phyloP scores from a whole-genome alignment of 1,284 basidiomycete species.

The Fistulinella cinereoalba region DNA sequence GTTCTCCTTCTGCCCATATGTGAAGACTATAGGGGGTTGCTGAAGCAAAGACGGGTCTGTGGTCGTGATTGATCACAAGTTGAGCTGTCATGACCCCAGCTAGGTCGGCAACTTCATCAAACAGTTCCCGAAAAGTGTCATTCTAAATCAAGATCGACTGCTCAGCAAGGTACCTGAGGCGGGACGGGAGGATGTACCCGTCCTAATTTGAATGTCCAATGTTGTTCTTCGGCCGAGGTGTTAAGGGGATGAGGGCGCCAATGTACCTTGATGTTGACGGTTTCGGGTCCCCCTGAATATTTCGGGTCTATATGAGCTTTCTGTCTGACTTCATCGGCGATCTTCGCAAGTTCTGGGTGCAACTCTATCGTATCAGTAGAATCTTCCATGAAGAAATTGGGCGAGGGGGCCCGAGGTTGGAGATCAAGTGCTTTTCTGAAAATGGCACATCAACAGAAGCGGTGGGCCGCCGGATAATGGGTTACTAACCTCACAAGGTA shows the following conservation, averaged over 20 bases:
- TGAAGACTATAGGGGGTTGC: conserved; percentile 62
- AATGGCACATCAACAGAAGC: conserved; percentile 13
- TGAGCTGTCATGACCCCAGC: conserved; percentile 46
- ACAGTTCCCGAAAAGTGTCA: conserved; percentile 58
- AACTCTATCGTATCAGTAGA: conserved; percentile 48
- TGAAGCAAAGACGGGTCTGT: conserved; percentile 61
- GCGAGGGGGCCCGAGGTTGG: conserved; percentile 43
- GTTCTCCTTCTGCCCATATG: conserved; percentile 62
- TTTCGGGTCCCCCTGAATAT: conserved; percentile 38
- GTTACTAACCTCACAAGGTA: conserved; percentile 53
- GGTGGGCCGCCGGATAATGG: background rate
- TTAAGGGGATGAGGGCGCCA: conserved; percentile 65
- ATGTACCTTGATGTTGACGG: conserved; percentile 50
- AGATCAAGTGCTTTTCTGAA: conserved; percentile 45
- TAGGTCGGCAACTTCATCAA: conserved; percentile 61
- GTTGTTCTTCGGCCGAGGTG: conserved; percentile 35
- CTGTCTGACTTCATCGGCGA: conserved; percentile 42
- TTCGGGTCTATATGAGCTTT: conserved; percentile 23
- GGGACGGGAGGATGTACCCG: conserved; percentile 42
- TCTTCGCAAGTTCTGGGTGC: conserved; percentile 59
- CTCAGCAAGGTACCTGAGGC: background rate
- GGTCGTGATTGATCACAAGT: conserved; percentile 57
- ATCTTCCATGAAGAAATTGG: conserved; percentile 44
- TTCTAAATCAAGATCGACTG: conserved; percentile 38
- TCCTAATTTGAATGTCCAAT: conserved; percentile 54